phyloP scores from a whole-genome alignment of 2,329 filamentous ascomycete genomes.

The Claviceps sp. region DNA sequence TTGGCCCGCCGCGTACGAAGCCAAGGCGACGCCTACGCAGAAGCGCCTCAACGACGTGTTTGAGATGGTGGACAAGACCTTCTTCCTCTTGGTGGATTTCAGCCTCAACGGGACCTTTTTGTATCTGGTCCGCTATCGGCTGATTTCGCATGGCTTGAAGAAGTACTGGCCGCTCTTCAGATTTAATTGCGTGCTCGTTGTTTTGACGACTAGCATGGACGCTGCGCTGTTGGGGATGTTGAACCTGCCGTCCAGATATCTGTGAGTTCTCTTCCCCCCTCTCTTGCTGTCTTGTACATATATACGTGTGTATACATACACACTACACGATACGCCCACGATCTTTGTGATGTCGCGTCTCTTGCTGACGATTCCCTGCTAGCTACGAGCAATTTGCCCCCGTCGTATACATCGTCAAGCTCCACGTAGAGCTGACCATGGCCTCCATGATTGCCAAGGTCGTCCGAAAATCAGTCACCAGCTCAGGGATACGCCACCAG shows the following conservation, averaged over 20 bases:
- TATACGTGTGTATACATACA: background rate
- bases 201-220: conserved; percentile 35
- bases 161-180: conserved; percentile 37
- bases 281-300: background rate
- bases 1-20: conserved; percentile 24
- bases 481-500: background rate
- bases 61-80: conserved; percentile 24
- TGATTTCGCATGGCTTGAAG: conserved; percentile 31
- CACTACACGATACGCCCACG: no score
- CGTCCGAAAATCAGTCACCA: conserved; percentile 4
- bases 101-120: conserved; percentile 38
- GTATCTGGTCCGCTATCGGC: conserved; percentile 27
- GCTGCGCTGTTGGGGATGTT: conserved; percentile 14
- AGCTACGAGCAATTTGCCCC: conserved; percentile 35
- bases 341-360: no score
- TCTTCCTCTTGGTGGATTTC: conserved; percentile 35
- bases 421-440: conserved; percentile 41
- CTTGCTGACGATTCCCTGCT: background rate
- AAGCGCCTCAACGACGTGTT: conserved; percentile 10
- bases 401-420: conserved; percentile 36
- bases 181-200: conserved; percentile 34
- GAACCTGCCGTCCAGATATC: conserved; percentile 8
- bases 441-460: conserved; percentile 34
- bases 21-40: conserved; percentile 1
- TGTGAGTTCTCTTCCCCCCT: background rate